phyloP scores from a whole-genome alignment of 2,329 filamentous ascomycete species.

The Nothophaeocryptopus gaeumannii region DNA sequence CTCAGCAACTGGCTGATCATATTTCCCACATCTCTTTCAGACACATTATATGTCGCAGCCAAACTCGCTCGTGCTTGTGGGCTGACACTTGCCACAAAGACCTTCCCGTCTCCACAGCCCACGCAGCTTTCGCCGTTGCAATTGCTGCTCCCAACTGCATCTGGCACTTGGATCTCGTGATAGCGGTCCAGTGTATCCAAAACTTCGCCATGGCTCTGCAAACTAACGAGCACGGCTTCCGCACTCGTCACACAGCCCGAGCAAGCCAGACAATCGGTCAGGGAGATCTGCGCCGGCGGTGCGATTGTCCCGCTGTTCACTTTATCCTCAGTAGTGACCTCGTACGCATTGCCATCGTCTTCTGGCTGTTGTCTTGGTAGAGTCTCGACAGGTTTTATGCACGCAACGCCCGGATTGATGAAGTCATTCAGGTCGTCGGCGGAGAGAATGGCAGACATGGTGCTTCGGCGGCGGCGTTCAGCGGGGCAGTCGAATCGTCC shows the following conservation, averaged over 20 bases:
- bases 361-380: constrained; percentile 64
- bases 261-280: constrained; percentile 96
- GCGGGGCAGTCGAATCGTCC: background rate
- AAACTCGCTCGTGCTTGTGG: constrained; percentile 87
- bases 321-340: constrained; percentile 92
- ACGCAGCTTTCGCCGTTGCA: background rate
- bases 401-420: constrained; percentile 94
- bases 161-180: constrained; percentile 22
- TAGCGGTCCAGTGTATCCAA: constrained; percentile 72
- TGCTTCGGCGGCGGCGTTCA: background rate
- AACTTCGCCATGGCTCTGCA: constrained; percentile 93
- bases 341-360: constrained; percentile 55
- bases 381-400: constrained; percentile 95
- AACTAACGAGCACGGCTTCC: constrained; percentile 90
- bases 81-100: constrained; percentile 90
- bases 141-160: constrained; percentile 13
- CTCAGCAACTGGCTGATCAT: constrained; percentile 80
- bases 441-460: constrained; percentile 95
- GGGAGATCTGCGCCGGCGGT: constrained; percentile 82
- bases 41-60: constrained; percentile 76
- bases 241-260: constrained; percentile 97
- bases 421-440: constrained; percentile 98
- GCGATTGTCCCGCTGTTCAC: constrained; percentile 51
- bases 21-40: constrained; percentile 68
- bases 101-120: constrained; percentile 53